These are phyloP conservation scores for Exophiala sp. DNA, from an alignment of 2,329 filamentous ascomycete species.

Conservation along the genomic window DNA sequence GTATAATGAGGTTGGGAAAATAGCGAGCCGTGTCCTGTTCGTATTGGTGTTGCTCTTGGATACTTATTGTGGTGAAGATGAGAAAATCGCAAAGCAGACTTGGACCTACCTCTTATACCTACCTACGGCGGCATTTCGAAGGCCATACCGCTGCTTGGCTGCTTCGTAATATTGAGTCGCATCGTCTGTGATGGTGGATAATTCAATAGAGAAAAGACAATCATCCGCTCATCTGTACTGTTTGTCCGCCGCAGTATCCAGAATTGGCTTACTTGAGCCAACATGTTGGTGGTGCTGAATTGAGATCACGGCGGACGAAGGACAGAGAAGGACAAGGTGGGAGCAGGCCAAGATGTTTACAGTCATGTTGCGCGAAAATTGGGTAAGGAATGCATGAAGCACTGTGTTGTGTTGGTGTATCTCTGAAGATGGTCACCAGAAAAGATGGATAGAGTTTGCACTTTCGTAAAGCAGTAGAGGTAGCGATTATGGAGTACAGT, in stretches of 20 bases:
- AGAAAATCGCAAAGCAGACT: neutral
- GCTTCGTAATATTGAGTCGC: too few relatives aligned
- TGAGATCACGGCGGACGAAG: neutral
- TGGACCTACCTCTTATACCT: too few relatives aligned
- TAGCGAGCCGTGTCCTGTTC: neutral
- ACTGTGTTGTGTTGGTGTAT: neutral
- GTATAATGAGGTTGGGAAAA: neutral
- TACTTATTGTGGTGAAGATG: neutral
- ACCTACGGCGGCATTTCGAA: too few relatives aligned
- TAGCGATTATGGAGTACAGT: too few relatives aligned
- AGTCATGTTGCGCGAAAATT: neutral
- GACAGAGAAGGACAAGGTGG: neutral
- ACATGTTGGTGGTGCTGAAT: neutral
- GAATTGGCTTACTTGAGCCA: constrained; percentile 2
- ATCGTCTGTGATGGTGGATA: too few relatives aligned
- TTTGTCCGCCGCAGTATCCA: too few relatives aligned
- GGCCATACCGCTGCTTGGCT: too few relatives aligned
- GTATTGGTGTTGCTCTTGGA: neutral
- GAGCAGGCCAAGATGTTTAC: neutral
- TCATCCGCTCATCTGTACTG: too few relatives aligned
- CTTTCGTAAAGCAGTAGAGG: too few relatives aligned
- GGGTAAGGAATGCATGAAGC: neutral
- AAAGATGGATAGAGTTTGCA: too few relatives aligned
- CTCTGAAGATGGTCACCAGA: too few relatives aligned
- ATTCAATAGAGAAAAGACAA: too few relatives aligned